Conservation (phyloP, 352 stramenopile species). For the Phytopythium ostracodes region DNA sequence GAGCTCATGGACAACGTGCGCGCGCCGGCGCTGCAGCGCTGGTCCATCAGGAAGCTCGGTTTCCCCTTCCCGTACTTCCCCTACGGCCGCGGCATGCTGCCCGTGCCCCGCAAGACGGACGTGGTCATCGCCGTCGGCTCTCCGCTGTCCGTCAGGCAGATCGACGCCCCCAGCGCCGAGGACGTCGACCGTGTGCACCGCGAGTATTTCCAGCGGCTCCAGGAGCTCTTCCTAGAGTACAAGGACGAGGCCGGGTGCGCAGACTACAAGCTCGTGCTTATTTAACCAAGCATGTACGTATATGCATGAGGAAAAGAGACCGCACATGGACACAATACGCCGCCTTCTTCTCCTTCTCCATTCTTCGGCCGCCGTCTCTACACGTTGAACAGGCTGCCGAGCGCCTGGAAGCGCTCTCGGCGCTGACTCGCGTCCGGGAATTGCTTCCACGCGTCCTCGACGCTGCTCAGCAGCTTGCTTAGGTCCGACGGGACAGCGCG, state of each 20-base stretch:
- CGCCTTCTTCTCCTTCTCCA: background rate
- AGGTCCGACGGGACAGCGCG: slow-evolving; percentile 49
- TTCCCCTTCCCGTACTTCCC: slow-evolving; percentile 81
- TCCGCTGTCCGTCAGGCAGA: slow-evolving; percentile 46
- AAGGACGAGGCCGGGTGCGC: slow-evolving; percentile 70
- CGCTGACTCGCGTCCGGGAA: slow-evolving; percentile 49
- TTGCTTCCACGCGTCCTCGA: slow-evolving; percentile 40
- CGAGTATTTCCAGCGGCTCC: slow-evolving; percentile 53
- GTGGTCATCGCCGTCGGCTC: slow-evolving; percentile 64
- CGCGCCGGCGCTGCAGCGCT: slow-evolving; percentile 65
- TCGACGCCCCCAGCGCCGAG: slow-evolving; percentile 36
- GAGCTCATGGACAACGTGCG: slow-evolving; percentile 82
- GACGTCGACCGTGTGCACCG: slow-evolving; percentile 63
- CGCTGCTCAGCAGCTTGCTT: slow-evolving; percentile 19
- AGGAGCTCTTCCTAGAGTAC: slow-evolving; percentile 62
- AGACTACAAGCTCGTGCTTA: slow-evolving; percentile 71
- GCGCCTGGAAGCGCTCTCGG: slow-evolving; percentile 51
- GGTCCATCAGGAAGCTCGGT: slow-evolving; percentile 74
- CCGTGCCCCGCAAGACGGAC: slow-evolving; percentile 62
- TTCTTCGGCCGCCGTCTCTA: background rate
- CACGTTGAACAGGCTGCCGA: slow-evolving; percentile 24
- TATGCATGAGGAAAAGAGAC: too few species aligned
- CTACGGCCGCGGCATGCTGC: slow-evolving; percentile 59
- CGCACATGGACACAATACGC: background rate
- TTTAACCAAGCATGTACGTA: too few species aligned